Conservation (phyloP, 345 rosid genomes). For the Gossypium anomalum region DNA sequence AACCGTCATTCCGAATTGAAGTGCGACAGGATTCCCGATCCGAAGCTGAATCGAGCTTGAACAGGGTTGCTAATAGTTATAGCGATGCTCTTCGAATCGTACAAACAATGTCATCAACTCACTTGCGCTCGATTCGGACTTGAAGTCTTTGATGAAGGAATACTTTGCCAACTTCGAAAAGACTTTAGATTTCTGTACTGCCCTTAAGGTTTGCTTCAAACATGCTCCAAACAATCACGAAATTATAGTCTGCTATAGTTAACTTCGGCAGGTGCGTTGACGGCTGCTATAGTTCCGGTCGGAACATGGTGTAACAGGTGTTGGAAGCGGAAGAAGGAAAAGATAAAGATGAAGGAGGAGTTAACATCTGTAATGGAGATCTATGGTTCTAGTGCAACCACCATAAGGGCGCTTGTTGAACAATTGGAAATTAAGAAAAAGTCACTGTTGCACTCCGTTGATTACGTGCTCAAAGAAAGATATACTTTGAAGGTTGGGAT, state of each 20-base stretch:
- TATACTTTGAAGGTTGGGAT: conserved; percentile 53
- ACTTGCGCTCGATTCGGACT: conserved; percentile 11
- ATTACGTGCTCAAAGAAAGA: conserved; percentile 49
- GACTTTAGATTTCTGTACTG: conserved; percentile 71
- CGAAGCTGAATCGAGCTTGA: too few relatives aligned
- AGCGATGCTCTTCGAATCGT: too few relatives aligned
- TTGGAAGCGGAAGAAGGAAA: conserved; percentile 58
- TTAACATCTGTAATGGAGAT: conserved; percentile 40
- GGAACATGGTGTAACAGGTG: conserved; percentile 76
- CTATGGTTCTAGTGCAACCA: conserved; percentile 36
- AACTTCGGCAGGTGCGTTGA: conserved; percentile 59
- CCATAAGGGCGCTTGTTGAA: conserved; percentile 51
- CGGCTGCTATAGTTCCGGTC: conserved; percentile 57
- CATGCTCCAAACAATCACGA: conserved; percentile 65
- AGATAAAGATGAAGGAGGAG: conserved; percentile 47
- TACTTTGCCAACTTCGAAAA: conserved; percentile 61
- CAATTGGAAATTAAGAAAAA: conserved; percentile 53
- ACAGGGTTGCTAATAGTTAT: too few relatives aligned
- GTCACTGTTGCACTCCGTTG: conserved; percentile 41
- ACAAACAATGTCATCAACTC: too few relatives aligned
- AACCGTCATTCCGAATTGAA: too few relatives aligned
- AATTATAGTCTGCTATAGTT: too few relatives aligned
- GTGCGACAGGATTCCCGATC: too few relatives aligned
- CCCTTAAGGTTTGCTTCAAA: conserved; percentile 63
- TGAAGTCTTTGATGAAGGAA: conserved; percentile 59